A percentile compares a stretch with the other conserved stretches of the same genome.
Conservation (phyloP, 192 early-diverging fungal genomes). For the Coemansia sp. region DNA sequence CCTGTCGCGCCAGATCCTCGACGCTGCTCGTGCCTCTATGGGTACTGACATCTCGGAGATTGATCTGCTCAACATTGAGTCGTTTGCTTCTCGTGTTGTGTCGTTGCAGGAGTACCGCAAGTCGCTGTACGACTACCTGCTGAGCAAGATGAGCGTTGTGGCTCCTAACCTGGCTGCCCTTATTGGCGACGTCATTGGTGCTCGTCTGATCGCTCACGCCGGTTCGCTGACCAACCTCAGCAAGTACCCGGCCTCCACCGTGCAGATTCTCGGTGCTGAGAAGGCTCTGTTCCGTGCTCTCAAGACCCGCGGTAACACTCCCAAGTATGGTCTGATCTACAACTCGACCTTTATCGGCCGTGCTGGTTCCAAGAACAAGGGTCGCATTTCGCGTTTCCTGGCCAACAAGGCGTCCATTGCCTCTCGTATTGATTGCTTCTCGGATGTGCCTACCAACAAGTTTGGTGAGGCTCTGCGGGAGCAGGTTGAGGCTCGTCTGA, state of each 20-base stretch:
- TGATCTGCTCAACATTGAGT: constrained; percentile 93
- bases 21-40: constrained; percentile 95
- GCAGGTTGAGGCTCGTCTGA: constrained; percentile 95
- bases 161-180: constrained; percentile 95
- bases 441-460: constrained; percentile 78
- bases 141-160: constrained; percentile 92
- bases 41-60: constrained; percentile 95
- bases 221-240: constrained; percentile 95
- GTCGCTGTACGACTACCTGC: constrained; percentile 84
- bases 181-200: constrained; percentile 94
- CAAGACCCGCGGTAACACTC: constrained; percentile 95
- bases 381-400: constrained; percentile 92
- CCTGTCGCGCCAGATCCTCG: constrained; percentile 83
- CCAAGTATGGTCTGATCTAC: constrained; percentile 98
- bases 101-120: constrained; percentile 92
- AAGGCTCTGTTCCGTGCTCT: constrained; percentile 98
- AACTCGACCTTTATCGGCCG: constrained; percentile 95
- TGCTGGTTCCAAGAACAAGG: constrained; percentile 96
- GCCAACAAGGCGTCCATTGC: constrained; percentile 99
- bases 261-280: constrained; percentile 97
- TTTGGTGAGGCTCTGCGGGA: constrained; percentile 90
- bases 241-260: constrained; percentile 96
- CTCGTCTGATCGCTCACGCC: constrained; percentile 95
- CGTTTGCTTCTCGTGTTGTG: constrained; percentile 90
- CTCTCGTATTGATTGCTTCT: constrained; percentile 95